Conservation (phyloP, 352 stramenopile species). For the Phytopythium ostracodes region DNA sequence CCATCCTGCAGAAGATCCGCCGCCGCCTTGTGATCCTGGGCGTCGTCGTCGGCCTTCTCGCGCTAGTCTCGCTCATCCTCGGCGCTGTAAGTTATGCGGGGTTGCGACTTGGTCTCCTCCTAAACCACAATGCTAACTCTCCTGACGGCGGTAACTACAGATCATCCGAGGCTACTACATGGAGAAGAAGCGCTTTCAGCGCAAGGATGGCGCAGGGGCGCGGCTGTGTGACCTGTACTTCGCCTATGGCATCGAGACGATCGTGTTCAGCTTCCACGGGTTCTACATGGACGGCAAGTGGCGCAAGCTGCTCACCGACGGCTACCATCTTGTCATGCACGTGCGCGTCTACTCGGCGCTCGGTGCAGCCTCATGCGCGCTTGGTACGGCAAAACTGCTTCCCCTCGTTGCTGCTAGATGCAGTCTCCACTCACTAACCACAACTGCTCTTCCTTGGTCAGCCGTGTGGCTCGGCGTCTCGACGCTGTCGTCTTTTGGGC, state of each 20-base stretch:
- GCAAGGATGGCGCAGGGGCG: constrained; percentile 22
- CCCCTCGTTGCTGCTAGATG: neutral
- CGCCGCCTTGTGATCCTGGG: constrained; percentile 54
- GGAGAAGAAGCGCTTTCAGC: constrained; percentile 41
- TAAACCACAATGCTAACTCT: neutral
- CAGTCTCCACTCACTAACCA: neutral
- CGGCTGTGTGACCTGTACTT: constrained; percentile 63
- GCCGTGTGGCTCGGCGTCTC: constrained; percentile 60
- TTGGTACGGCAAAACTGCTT: constrained; percentile 19
- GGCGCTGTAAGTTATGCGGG: constrained; percentile 46
- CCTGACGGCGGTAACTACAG: constrained; percentile 13
- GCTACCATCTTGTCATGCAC: constrained; percentile 67
- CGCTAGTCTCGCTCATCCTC: constrained; percentile 40
- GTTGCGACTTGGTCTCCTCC: neutral
- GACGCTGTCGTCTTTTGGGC: constrained; percentile 51
- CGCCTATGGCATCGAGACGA: constrained; percentile 39
- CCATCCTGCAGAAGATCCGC: constrained; percentile 71
- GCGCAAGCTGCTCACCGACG: constrained; percentile 48
- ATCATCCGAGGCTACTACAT: constrained; percentile 44
- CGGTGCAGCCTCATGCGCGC: constrained; percentile 37
- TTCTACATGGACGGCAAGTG: constrained; percentile 71
- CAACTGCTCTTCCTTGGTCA: constrained; percentile 12
- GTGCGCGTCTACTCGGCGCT: constrained; percentile 59
- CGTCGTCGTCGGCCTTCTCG: constrained; percentile 45
- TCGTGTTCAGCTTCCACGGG: constrained; percentile 55